Base-by-base conservation (phyloP, 2,329 filamentous ascomycete species). In the Akanthomyces lecanii region DNA sequence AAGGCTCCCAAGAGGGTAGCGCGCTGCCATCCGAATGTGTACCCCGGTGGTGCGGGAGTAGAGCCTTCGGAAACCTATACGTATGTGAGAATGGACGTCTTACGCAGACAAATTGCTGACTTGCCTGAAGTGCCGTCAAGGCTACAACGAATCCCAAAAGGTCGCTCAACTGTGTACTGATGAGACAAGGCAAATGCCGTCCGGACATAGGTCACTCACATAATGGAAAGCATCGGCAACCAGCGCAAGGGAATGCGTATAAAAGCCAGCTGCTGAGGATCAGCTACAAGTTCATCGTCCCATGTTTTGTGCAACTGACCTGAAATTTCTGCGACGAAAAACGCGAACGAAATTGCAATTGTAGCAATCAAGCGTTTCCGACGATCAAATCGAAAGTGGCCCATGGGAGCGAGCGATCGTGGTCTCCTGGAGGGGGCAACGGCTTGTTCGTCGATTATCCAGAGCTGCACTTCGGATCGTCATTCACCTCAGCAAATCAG, bases 161-260 rank as follows among this genome's bases (percentile, higher is more conserved):
- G 68, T 92, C 89, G 68, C 88, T 91, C 65, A 92, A 73, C 86
- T 89, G 54, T 4, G 10, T 6, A 14, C 30, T 14, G 25, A 10
- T 54, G 71, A 67, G 36, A 12, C 28, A 1, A 8, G 10, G 11
- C 10, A 7, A 23, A 4, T 42, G 16, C 5, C 0, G 10, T 33
- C 5, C 6, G 5, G 23, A 12, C 23, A 44, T 28, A 3, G 11
- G 11, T 10, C 48, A 70, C 82, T 65, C 76, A 89, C 87, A 71
- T 91, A 91, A 71, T 92, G 90, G 68, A 92, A 92, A 1, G 90
- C 88, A 78, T 93, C 90, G 33, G 90, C 89, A 30, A 92, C 78
- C 2, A 93, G 78, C 0, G 89, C 89, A 12, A 93, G 78, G 0
- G 89, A 92, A 59, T 81, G 80, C 1, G 90, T 92, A 65, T 85